Evolutionary conservation across 1,284 basidiomycete genomes (phyloP).

Genomic region (Mrakiaceae sp.): DNA sequence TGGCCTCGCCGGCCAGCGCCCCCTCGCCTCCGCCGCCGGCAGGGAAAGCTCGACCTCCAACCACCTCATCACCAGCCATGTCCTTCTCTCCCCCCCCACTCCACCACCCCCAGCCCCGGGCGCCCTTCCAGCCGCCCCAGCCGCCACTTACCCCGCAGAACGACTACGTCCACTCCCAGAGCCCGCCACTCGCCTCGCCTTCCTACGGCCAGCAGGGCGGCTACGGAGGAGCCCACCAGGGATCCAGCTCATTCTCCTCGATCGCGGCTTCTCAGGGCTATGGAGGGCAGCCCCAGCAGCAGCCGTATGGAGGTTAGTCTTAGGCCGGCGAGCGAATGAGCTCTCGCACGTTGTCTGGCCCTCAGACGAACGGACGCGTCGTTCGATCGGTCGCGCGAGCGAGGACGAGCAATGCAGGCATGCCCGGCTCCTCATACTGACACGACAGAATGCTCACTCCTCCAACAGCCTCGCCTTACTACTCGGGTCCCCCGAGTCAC

Average conservation of each 20-base stretch:
- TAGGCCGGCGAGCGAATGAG: no score
- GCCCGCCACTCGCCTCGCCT: background rate
- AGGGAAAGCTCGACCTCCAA: no score
- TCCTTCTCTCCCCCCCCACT: constrained; percentile 26
- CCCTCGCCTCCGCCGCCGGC: no score
- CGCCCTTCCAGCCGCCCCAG: constrained; percentile 35
- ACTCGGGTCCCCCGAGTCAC: background rate
- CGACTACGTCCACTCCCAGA: background rate
- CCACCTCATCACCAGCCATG: background rate
- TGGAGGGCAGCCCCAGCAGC: constrained; percentile 26
- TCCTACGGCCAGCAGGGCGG: constrained; percentile 24
- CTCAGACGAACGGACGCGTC: background rate
- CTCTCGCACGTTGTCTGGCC: background rate
- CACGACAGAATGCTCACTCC: background rate
- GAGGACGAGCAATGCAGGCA: constrained; percentile 11
- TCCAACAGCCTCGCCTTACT: background rate
- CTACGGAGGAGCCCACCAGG: constrained; percentile 35
- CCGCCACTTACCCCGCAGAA: constrained; percentile 20
- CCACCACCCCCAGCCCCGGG: constrained; percentile 40
- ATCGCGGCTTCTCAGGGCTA: background rate
- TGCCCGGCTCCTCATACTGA: background rate
- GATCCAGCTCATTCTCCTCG: constrained; percentile 21
- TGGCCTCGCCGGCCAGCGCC: no score
- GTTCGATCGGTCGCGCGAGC: background rate
- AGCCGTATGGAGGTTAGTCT: constrained; percentile 7